phyloP scores from a whole-genome alignment of 768 basidiomycete species.

The Lactarius deliciosus region DNA sequence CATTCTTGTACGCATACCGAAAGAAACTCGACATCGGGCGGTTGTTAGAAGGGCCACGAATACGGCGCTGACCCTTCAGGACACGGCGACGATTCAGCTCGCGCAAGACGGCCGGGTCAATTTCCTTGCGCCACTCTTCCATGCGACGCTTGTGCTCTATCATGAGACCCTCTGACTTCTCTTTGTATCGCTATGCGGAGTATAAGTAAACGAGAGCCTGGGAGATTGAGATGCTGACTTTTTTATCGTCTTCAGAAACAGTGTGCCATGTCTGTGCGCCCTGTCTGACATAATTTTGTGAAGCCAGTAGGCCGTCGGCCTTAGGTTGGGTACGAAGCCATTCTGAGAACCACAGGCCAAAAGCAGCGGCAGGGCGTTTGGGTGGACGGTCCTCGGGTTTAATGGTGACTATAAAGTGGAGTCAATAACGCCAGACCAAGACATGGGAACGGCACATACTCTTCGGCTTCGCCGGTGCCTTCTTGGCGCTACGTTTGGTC shows the following conservation, averaged over 20 bases:
- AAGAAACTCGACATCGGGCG: neutral
- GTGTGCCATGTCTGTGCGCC: conserved; percentile 7
- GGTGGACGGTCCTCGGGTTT: neutral
- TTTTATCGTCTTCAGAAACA: conserved; percentile 23
- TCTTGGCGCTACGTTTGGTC: neutral
- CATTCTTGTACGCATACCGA: conserved; percentile 11
- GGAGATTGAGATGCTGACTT: conserved; percentile 5
- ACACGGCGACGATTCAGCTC: conserved; percentile 23
- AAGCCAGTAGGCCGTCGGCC: accelerated
- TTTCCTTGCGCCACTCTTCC: conserved; percentile 17
- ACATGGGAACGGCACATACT: neutral
- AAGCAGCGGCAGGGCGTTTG: neutral
- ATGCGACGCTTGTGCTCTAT: conserved; percentile 1
- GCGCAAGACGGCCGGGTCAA: conserved; percentile 13
- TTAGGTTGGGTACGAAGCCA: conserved; percentile 14
- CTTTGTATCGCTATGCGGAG: conserved; percentile 10
- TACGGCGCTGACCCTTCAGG: neutral
- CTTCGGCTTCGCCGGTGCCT: neutral
- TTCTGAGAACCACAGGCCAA: neutral
- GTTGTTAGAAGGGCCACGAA: neutral
- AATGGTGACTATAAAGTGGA: conserved; percentile 5
- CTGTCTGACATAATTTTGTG: neutral
- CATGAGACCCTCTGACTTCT: neutral
- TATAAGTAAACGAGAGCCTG: neutral
- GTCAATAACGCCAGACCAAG: conserved; percentile 1